Evolutionary conservation across 345 rosid genomes (phyloP).

Genomic region (Brassica cretica): DNA sequence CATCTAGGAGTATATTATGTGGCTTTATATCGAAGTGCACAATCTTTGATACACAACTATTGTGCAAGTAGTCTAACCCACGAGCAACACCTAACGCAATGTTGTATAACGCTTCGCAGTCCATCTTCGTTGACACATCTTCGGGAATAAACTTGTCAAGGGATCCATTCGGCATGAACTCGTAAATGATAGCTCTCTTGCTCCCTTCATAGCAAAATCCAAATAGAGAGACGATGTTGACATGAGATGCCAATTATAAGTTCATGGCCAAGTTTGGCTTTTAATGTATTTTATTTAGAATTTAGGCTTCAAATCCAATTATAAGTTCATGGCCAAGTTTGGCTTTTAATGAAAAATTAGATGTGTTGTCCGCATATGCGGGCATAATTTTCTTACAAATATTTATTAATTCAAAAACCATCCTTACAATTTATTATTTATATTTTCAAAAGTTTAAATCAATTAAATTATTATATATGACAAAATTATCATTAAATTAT

Average conservation of each 20-base stretch:
- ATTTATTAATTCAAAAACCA: too few species aligned
- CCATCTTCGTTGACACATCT: neutral
- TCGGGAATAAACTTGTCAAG: conserved; percentile 43
- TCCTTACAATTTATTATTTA: too few species aligned
- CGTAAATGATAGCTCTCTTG: conserved; percentile 42
- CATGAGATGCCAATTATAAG: conserved; percentile 43
- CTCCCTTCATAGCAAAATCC: conserved; percentile 36
- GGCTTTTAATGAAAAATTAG: too few species aligned
- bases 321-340: too few species aligned
- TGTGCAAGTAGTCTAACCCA: conserved; percentile 50
- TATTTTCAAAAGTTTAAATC: too few species aligned
- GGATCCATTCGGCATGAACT: conserved; percentile 47
- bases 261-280: too few species aligned
- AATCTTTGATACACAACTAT: conserved; percentile 44
- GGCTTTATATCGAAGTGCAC: conserved; percentile 56
- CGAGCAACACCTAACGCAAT: conserved; percentile 41
- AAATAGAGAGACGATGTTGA: conserved; percentile 41
- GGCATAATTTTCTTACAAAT: too few species aligned
- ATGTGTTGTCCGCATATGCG: too few species aligned
- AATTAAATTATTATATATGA: too few species aligned
- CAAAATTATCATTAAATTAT: too few species aligned
- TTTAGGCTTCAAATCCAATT: too few species aligned
- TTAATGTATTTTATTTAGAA: too few species aligned
- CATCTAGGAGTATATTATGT: conserved; percentile 45
- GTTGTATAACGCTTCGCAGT: conserved; percentile 31